Evolutionary conservation across 805 yeast species (phyloP), one percentile per base, ranked within the genome.

Genomic region (Cyberlindnera amylophila): DNA sequence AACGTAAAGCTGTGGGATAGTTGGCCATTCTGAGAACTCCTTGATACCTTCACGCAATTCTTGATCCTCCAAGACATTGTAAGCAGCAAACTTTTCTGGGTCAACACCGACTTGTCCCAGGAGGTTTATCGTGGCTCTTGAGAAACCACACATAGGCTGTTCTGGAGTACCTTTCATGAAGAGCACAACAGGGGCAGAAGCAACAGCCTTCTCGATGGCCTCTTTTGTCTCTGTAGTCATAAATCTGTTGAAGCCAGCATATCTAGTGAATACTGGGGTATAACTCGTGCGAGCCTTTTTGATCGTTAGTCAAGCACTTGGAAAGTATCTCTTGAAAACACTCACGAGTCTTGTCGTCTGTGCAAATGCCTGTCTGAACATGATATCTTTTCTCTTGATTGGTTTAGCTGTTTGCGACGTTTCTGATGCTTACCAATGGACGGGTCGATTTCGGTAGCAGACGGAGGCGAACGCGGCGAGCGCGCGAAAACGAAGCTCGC

Each of bases 151-250:
- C 56, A 88, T 95, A 32, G 99, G 99, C 46, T 85, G 89, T 58
- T 91, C 95, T 14, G 99, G 99, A 3, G 96, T 91, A 14, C 99
- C 99, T 67, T 93, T 93, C 99, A 93, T 93, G 69, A 93, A 93
- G 34, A 93, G 71, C 8, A 93, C 99, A 16, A 93, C 98, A 8
- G 96, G 96, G 1, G 98, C 93, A 7, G 95, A 82, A 4, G 67
- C 70, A 19, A 93, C 84, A 1, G 98, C 98, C 34, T 77, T 73
- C 54, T 86, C 88, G 46, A 93, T 90, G 36, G 98, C 97, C 18
- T 75, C 70, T 52, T 76, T 79, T 47, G 91, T 85, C 53, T 88
- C 96, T 7, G 81, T 76, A 15, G 95, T 83, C 47, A 93, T 58
- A 41, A 72, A 75, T 57, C 90, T 57, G 32, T 35, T 36, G 32